Evolutionary conservation across 495 filamentous ascomycete species (phyloP).

Genomic region (Podospora pseudopauciseta): DNA sequence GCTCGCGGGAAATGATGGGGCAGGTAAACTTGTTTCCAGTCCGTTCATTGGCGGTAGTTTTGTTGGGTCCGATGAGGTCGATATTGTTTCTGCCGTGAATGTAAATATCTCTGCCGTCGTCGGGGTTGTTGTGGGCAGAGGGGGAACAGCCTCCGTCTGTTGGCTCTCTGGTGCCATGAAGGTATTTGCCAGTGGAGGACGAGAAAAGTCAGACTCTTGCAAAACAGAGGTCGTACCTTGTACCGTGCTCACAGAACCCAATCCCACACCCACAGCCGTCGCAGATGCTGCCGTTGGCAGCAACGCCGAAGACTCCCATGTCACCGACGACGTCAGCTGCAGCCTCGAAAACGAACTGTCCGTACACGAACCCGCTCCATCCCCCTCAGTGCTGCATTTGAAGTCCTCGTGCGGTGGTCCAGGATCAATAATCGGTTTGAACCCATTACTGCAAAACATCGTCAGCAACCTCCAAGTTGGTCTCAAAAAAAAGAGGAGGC

Average conservation of each 20-base stretch:
- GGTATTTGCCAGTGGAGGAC: not conserved
- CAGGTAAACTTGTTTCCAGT: not conserved
- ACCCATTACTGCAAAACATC: constrained; percentile 21
- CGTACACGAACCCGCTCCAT: not conserved
- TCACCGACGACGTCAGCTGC: not conserved
- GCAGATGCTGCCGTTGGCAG: not conserved
- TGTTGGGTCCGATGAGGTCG: not conserved
- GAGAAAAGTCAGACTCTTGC: not conserved
- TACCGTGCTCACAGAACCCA: not conserved
- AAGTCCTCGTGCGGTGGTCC: constrained; percentile 33
- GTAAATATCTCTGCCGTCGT: not conserved
- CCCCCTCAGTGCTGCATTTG: constrained; percentile 19
- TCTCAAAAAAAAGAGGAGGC: constrained; percentile 9
- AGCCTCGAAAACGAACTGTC: not conserved
- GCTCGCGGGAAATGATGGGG: not conserved
- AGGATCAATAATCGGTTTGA: constrained; percentile 37
- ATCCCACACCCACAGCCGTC: not conserved
- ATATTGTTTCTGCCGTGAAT: not conserved
- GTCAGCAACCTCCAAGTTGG: not conserved
- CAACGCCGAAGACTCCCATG: not conserved
- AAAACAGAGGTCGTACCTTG: not conserved
- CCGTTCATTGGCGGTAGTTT: not conserved
- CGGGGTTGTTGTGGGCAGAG: not conserved
- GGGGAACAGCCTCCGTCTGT: not conserved
- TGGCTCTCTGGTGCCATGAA: not conserved